Conservation (phyloP, 2,329 filamentous ascomycete genomes). For the Septoria petroselini region DNA sequence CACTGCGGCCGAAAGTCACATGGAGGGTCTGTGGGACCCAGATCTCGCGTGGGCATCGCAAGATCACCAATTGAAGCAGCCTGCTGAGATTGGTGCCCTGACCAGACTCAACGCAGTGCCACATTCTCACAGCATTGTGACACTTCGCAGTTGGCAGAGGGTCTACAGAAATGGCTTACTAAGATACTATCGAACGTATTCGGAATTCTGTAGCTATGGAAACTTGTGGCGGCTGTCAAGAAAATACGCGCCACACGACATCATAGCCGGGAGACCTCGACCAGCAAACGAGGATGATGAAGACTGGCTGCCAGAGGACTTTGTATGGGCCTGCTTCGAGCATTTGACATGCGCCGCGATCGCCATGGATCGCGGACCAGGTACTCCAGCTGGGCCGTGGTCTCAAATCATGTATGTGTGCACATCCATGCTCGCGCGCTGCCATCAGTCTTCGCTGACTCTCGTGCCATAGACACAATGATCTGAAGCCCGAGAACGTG, state of each 20-base stretch:
- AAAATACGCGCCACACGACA: conserved; percentile 4
- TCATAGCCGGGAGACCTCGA: background rate
- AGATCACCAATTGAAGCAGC: background rate
- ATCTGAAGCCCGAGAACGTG: conserved; percentile 95
- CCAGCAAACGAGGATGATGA: background rate
- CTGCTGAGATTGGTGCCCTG: conserved; percentile 7
- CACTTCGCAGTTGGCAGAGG: conserved; percentile 6
- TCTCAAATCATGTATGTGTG: conserved; percentile 68
- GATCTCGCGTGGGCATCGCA: background rate
- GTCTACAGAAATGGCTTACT: background rate
- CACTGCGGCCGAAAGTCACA: background rate
- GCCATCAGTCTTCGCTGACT: background rate
- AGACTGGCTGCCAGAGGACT: conserved; percentile 13
- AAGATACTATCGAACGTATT: background rate
- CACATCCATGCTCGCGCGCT: background rate
- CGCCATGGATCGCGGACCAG: conserved; percentile 5
- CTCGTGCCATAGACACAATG: conserved; percentile 59
- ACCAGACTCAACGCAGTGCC: background rate
- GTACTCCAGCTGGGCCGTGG: background rate
- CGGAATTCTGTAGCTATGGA: conserved; percentile 12
- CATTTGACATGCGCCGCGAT: conserved; percentile 5
- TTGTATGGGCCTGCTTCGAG: conserved; percentile 11
- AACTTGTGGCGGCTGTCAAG: conserved; percentile 1
- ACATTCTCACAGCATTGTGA: background rate
- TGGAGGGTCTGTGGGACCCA: conserved; percentile 2